Percentiles rank a stretch among this genome's conserved stretches.
phyloP scores from a whole-genome alignment of 257 asterid species.

The Galeopsis tetrahit region DNA sequence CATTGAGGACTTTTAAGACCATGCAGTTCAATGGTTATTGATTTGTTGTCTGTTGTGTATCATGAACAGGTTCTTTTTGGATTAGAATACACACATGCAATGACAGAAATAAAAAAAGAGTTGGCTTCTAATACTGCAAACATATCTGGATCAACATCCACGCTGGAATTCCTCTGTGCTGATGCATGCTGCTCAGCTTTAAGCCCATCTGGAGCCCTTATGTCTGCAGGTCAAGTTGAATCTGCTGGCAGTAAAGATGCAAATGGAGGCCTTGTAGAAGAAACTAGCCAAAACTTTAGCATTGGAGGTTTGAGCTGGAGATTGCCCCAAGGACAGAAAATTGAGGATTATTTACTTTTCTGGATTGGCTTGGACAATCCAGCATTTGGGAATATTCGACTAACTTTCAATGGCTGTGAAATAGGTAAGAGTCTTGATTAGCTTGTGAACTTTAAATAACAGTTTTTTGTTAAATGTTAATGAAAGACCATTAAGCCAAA shows the following conservation, averaged over 20 bases:
- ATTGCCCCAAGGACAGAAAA: conserved; percentile 63
- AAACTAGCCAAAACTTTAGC: conserved; percentile 40
- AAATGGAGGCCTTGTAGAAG: conserved; percentile 41
- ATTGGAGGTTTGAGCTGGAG: conserved; percentile 88
- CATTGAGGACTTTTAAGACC: background rate
- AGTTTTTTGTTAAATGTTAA: no score
- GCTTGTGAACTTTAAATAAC: background rate
- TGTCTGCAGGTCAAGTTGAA: conserved; percentile 37
- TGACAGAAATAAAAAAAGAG: conserved; percentile 57
- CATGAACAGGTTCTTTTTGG: conserved; percentile 82
- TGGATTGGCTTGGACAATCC: conserved; percentile 83
- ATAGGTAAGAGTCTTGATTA: conserved; percentile 56
- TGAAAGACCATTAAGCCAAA: no score
- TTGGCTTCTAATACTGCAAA: conserved; percentile 35
- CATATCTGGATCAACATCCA: conserved; percentile 39
- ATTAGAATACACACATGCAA: conserved; percentile 83
- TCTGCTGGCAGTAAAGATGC: conserved; percentile 33
- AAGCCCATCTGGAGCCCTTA: conserved; percentile 48
- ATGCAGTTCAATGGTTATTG: conserved; percentile 18
- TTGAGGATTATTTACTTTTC: conserved; percentile 78
- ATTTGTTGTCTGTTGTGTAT: conserved; percentile 33
- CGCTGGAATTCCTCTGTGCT: conserved; percentile 53
- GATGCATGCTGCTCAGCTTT: conserved; percentile 61
- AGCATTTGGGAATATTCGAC: conserved; percentile 73
- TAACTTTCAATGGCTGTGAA: conserved; percentile 81